Base-by-base conservation (phyloP, 2,329 filamentous ascomycete species). In the Paracorniculantispora psalliotae region DNA sequence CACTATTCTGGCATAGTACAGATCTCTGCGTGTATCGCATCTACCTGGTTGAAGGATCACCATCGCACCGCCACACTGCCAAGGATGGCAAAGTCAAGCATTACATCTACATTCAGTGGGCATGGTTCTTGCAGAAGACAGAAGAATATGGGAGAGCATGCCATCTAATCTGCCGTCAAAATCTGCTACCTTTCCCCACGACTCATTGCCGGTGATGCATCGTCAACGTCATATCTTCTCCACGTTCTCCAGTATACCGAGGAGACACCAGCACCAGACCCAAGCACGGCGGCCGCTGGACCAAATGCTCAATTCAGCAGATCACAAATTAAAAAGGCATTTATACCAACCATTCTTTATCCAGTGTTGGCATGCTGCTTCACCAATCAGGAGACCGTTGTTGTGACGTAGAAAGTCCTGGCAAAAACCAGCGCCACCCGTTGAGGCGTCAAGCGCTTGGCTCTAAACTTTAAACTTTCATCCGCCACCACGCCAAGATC, bases 401-500 rank as follows among this genome's bases (percentile, higher is more conserved):
- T n/a, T n/a, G n/a, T n/a, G n/a, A n/a, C n/a, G n/a, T n/a, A n/a
- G n/a, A n/a, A n/a, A n/a, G n/a, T n/a, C n/a, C n/a, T n/a, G n/a
- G n/a, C n/a, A n/a, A n/a, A n/a, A n/a, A n/a, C n/a, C n/a, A n/a
- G n/a, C n/a, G n/a, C n/a, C n/a, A n/a, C n/a, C n/a, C n/a, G n/a
- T n/a, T 12, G 19, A 17, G 4, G 4, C 19, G 13, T 41, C 28
- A 55, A 55, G 52, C 41, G 52, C 43, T 54, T 39, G 30, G 19
- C 52, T 35, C 17, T 23, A 12, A 53, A 37, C 2, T 49, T 57
- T 46, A 57, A 48, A 49, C 43, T 57, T n/a, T 48, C 25, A 49
- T 41, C 23, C 54, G 44, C 53, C 53, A 37, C 53, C 53, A 48
- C 53, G 53, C 54, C 54, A 57, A 57, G 54, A 57, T 37, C 52